phyloP scores from a whole-genome alignment of 331 rosid genomes.

The Malus hybrid region DNA sequence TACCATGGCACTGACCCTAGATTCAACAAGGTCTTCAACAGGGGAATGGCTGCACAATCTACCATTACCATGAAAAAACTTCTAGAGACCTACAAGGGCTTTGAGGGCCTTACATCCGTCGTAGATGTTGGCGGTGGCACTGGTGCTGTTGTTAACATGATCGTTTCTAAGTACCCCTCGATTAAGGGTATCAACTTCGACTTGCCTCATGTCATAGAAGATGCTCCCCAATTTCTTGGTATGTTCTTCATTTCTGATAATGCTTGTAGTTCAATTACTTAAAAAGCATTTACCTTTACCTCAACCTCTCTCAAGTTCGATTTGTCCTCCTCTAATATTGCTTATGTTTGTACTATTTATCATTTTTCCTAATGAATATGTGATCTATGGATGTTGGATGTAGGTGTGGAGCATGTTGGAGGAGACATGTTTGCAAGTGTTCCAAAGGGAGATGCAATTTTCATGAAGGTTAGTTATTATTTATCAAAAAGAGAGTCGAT shows the following conservation, averaged over 20 bases:
- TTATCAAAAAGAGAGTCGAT: background rate
- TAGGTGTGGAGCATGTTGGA: slow-evolving; percentile 90
- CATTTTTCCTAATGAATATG: background rate
- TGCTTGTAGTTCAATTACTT: background rate
- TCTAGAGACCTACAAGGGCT: slow-evolving; percentile 64
- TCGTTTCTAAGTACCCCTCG: slow-evolving; percentile 70
- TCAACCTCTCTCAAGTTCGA: too few relatives aligned
- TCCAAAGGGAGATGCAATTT: slow-evolving; percentile 85
- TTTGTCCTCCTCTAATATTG: background rate
- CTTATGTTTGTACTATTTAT: background rate
- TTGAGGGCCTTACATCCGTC: slow-evolving; percentile 63
- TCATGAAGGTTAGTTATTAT: slow-evolving; percentile 33
- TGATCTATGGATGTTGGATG: slow-evolving; percentile 4
- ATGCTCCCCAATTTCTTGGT: slow-evolving; percentile 77
- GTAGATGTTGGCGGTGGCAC: slow-evolving; percentile 97
- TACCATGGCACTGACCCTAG: slow-evolving; percentile 84
- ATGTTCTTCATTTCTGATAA: background rate
- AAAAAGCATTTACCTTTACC: too few relatives aligned
- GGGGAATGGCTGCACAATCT: slow-evolving; percentile 83
- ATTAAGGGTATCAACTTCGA: slow-evolving; percentile 86
- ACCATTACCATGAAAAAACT: slow-evolving; percentile 85
- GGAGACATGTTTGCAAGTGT: slow-evolving; percentile 92
- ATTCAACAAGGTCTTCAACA: slow-evolving; percentile 89
- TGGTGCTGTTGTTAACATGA: slow-evolving; percentile 67
- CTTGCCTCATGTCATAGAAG: slow-evolving; percentile 80